These are phyloP conservation scores for Candida ficus DNA, from an alignment of 805 yeast species.

Conservation along the genomic window DNA sequence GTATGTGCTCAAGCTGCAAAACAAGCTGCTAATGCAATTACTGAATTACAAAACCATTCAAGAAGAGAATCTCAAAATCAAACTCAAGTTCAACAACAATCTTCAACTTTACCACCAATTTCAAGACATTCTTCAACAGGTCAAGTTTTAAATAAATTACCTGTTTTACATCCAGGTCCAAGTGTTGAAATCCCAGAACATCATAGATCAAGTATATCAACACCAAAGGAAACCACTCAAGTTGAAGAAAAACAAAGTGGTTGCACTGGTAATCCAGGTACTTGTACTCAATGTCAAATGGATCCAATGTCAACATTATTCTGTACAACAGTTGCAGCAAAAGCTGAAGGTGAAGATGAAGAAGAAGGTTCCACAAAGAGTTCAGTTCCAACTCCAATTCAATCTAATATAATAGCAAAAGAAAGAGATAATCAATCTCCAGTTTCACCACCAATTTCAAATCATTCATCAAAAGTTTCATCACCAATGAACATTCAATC, in stretches of 20 bases:
- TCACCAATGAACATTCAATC: conserved; percentile 18
- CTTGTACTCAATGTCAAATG: conserved; percentile 73
- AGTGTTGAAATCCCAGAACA: conserved; percentile 42
- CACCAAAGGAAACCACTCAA: conserved; percentile 13
- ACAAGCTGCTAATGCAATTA: conserved; percentile 33
- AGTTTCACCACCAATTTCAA: conserved; percentile 25
- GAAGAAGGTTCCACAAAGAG: not conserved
- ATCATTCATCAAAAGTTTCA: conserved; percentile 23
- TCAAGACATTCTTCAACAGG: conserved; percentile 24
- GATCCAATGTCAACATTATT: conserved; percentile 88
- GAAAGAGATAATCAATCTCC: conserved; percentile 20
- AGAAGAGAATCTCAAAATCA: conserved; percentile 14
- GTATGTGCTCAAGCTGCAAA: conserved; percentile 76
- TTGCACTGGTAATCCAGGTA: conserved; percentile 87
- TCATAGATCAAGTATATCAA: conserved; percentile 26
- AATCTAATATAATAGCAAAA: not conserved
- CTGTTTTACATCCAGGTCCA: conserved; percentile 63
- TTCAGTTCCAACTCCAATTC: not conserved
- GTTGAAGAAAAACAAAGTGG: conserved; percentile 27
- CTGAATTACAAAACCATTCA: conserved; percentile 23
- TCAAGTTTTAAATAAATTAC: conserved; percentile 36
- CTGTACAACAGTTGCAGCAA: conserved; percentile 77
- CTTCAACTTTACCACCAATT: conserved; percentile 35
- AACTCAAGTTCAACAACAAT: conserved; percentile 18
- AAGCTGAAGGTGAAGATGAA: conserved; percentile 21